Evolutionary conservation across 1,284 basidiomycete genomes (phyloP), one percentile per base, ranked within the genome.

Genomic region (Pseudozyma hubeiensis): DNA sequence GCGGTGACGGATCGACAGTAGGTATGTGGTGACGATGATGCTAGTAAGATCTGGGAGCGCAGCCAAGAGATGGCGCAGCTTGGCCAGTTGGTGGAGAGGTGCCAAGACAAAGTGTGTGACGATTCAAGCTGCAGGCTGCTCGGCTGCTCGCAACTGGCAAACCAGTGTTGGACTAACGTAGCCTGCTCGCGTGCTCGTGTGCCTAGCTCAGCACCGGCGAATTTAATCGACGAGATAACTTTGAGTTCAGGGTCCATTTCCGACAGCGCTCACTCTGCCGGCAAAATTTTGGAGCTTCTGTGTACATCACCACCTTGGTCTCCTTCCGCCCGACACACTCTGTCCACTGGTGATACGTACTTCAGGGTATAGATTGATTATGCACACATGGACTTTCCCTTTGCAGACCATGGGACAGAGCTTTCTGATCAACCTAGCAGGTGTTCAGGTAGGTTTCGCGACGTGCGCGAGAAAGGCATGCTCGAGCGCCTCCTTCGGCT

Each of bases 401-500:
- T 24, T 24, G 24, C 24, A 24, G 24, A 4, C 24, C 24, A 24
- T 24, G 24, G 24, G 24, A 24, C 24, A 24, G 24, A 24, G 24
- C 24, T 24, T 24, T 8, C 17, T 5, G 43, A 24, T 44, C 43
- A 44, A 17, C 35, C 35, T 8, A 37, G 35, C 35, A 14, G 19
- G 14, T 30, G 7, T n/a, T 17, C 17, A 35, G 39, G 24, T 31
- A 29, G 30, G 35, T 19, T 44, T 54, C 14, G 40, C 34, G 7
- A 64, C 57, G 45, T 49, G 52, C 2, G 66, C 60, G 4, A 83
- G 90, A 86, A 97, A 97, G 0, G 93, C 90, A 85, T 98, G 95
- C 9, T 88, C 85, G 48, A 97, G 87, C 11, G 93, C 94, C 81
- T 97, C 94, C 76, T 91, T 90, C 0, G 94, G 93, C 14, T 90